These are phyloP conservation scores for Senna tora DNA, from an alignment of 306 rosid species.

Conservation along the genomic window DNA sequence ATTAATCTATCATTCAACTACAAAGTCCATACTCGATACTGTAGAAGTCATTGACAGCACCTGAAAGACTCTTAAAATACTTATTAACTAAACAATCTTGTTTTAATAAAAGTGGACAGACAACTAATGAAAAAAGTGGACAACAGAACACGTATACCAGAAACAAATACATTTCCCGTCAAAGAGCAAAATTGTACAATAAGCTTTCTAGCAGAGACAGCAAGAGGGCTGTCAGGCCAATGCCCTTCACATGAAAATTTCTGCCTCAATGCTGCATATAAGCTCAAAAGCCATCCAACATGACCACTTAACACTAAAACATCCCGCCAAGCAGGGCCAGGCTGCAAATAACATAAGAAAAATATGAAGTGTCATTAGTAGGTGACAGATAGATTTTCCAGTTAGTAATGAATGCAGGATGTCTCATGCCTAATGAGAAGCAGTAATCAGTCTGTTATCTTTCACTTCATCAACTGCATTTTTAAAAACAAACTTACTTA, in stretches of 20 bases:
- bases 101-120: slow-evolving; percentile 28
- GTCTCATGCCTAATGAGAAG: slow-evolving; percentile 12
- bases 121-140: slow-evolving; percentile 22
- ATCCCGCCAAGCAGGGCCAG: slow-evolving; percentile 88
- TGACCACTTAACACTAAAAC: slow-evolving; percentile 76
- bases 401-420: slow-evolving; percentile 29
- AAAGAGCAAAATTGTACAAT: slow-evolving; percentile 87
- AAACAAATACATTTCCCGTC: slow-evolving; percentile 78
- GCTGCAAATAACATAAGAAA: slow-evolving; percentile 66
- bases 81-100: slow-evolving; percentile 31
- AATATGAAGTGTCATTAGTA: slow-evolving; percentile 28
- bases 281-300: slow-evolving; percentile 85
- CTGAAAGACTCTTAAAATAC: slow-evolving; percentile 29
- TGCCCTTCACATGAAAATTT: slow-evolving; percentile 80
- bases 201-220: slow-evolving; percentile 85
- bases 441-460: slow-evolving; percentile 18
- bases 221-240: slow-evolving; percentile 94
- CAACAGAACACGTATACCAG: slow-evolving; percentile 60
- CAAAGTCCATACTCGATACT: slow-evolving; percentile 20
- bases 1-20: slow-evolving; percentile 29
- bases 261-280: slow-evolving; percentile 77
- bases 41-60: slow-evolving; percentile 15
- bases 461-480: slow-evolving; percentile 21
- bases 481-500: slow-evolving; percentile 24
- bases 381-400: slow-evolving; percentile 28